Conservation (phyloP, 345 rosid genomes). For the Hypericum androsaemum region DNA sequence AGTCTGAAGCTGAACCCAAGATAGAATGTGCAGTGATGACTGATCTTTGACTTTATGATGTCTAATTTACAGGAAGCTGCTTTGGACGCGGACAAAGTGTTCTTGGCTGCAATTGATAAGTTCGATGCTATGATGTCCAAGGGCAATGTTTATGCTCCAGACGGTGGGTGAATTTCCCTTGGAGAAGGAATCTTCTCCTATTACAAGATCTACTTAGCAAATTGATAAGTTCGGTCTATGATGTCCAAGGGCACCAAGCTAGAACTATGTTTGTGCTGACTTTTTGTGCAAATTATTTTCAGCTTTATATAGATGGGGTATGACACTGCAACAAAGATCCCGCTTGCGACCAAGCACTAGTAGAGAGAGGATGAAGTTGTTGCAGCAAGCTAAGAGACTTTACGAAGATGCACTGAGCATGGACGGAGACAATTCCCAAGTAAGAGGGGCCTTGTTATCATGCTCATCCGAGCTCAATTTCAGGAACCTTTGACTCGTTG, state of each 20-base stretch:
- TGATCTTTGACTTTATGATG: not conserved
- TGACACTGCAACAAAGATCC: constrained; percentile 58
- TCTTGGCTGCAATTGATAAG: constrained; percentile 65
- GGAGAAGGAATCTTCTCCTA: not conserved
- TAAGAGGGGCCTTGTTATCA: constrained; percentile 41
- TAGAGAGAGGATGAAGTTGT: constrained; percentile 49
- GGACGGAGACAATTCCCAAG: constrained; percentile 43
- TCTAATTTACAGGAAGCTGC: constrained; percentile 49
- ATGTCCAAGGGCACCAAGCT: not conserved
- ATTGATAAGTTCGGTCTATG: not conserved
- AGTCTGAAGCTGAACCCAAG: not conserved
- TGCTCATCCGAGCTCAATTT: constrained; percentile 45
- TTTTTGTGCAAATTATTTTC: constrained; percentile 13
- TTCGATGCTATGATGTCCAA: constrained; percentile 62
- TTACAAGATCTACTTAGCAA: not conserved
- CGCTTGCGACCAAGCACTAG: constrained; percentile 39
- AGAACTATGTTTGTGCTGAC: too few species aligned
- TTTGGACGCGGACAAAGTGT: constrained; percentile 60
- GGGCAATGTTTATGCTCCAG: constrained; percentile 51
- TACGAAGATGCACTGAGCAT: constrained; percentile 60
- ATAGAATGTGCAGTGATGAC: not conserved
- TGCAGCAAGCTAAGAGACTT: constrained; percentile 49
- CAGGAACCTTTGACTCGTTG: constrained; percentile 13
- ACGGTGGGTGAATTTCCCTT: constrained; percentile 37
- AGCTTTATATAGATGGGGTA: constrained; percentile 67